Evolutionary conservation across 306 rosid genomes (phyloP).

Genomic region (Coriaria nepalensis): DNA sequence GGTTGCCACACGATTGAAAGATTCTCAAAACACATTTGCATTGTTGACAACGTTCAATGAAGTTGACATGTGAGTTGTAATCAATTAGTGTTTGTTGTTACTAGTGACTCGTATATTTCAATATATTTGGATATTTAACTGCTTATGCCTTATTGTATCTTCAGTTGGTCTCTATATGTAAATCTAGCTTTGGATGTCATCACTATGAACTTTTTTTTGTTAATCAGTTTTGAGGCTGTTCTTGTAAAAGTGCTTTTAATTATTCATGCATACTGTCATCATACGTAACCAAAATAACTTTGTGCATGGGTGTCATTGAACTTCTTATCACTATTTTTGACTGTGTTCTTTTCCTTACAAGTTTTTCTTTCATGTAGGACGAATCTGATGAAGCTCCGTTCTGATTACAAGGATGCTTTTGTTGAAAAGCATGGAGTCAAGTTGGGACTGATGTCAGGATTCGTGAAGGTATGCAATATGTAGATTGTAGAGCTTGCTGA

Average conservation of each 20-base stretch:
- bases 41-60: slow-evolving; percentile 81
- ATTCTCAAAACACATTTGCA: slow-evolving; percentile 79
- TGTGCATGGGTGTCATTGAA: background rate
- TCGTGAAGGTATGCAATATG: slow-evolving; percentile 40
- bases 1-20: slow-evolving; percentile 62
- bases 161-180: too few relatives aligned
- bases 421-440: slow-evolving; percentile 79
- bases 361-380: slow-evolving; percentile 35
- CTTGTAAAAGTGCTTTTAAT: too few relatives aligned
- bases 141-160: background rate
- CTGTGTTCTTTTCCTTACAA: slow-evolving; percentile 1
- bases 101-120: slow-evolving; percentile 2
- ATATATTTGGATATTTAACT: background rate
- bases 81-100: slow-evolving; percentile 3
- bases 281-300: background rate
- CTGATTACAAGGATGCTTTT: slow-evolving; percentile 82
- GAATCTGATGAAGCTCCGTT: slow-evolving; percentile 80
- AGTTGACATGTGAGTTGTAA: slow-evolving; percentile 60
- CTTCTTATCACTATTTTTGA: slow-evolving; percentile 6
- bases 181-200: too few relatives aligned
- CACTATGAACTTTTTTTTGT: too few relatives aligned
- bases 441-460: slow-evolving; percentile 82
- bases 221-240: too few relatives aligned
- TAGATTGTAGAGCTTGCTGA: background rate
- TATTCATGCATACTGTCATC: too few relatives aligned